Percentiles rank a stretch among this genome's conserved stretches.
These are phyloP conservation scores for Populus euphratica DNA, from an alignment of 345 rosid species.

Conservation along the genomic window DNA sequence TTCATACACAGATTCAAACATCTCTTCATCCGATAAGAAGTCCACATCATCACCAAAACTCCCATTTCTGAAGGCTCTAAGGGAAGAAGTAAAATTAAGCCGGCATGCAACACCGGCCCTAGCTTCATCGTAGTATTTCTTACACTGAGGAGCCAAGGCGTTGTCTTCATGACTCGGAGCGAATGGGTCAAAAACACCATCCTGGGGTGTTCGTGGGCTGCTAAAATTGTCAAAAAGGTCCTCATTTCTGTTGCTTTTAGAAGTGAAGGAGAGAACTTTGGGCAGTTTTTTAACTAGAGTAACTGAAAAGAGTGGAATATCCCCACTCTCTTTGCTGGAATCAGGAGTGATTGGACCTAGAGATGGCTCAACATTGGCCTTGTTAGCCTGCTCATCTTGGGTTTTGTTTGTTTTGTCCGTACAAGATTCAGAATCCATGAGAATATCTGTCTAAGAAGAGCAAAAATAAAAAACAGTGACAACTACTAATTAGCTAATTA, in stretches of 20 bases:
- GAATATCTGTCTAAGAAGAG: slow-evolving; percentile 11
- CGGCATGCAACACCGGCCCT: slow-evolving; percentile 39
- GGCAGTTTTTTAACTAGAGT: slow-evolving; percentile 18
- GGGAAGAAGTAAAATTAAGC: slow-evolving; percentile 33
- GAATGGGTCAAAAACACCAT: slow-evolving; percentile 51
- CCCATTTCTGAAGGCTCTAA: slow-evolving; percentile 7
- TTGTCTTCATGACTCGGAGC: slow-evolving; percentile 43
- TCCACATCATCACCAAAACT: slow-evolving; percentile 9
- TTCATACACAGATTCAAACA: slow-evolving; percentile 49
- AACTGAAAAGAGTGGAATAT: slow-evolving; percentile 34
- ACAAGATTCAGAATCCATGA: slow-evolving; percentile 29
- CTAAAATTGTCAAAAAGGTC: slow-evolving; percentile 3
- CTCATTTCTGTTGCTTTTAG: slow-evolving; percentile 5
- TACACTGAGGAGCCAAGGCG: slow-evolving; percentile 39
- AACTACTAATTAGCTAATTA: background rate
- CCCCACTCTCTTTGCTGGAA: slow-evolving; percentile 37
- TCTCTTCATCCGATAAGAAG: slow-evolving; percentile 42
- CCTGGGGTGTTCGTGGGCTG: slow-evolving; percentile 44
- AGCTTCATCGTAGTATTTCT: slow-evolving; percentile 33
- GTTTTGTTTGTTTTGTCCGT: background rate
- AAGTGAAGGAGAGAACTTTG: slow-evolving; percentile 16
- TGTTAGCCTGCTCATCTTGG: slow-evolving; percentile 4
- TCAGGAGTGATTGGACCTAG: slow-evolving; percentile 43
- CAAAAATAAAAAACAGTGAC: background rate
- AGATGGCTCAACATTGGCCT: slow-evolving; percentile 17